phyloP scores from a whole-genome alignment of 305 asterid genomes.

The Rubia peregrina region DNA sequence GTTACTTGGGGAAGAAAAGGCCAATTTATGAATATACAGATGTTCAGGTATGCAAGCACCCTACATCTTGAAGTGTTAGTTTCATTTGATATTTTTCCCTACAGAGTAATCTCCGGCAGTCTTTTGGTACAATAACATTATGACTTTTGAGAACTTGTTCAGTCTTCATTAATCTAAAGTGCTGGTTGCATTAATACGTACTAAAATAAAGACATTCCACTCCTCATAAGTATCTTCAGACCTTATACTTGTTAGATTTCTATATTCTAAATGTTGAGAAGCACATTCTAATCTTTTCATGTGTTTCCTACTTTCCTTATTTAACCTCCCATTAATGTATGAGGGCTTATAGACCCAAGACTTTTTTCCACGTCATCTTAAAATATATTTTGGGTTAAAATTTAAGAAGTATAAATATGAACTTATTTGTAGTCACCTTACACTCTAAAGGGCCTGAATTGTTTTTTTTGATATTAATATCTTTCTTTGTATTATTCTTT shows the following conservation, averaged over 20 bases:
- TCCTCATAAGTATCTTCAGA: no score
- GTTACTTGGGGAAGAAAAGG: conserved; percentile 83
- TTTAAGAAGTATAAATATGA: neutral
- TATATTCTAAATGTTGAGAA: no score
- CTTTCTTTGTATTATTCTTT: conserved; percentile 15
- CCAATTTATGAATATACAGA: conserved; percentile 86
- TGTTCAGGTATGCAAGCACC: conserved; percentile 52
- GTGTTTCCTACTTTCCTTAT: no score
- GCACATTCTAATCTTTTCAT: no score
- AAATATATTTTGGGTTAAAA: neutral
- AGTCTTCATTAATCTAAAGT: neutral
- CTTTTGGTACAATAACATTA: neutral
- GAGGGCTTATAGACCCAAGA: neutral
- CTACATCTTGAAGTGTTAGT: conserved; percentile 1
- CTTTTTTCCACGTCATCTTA: neutral
- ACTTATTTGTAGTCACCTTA: neutral
- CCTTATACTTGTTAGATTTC: no score
- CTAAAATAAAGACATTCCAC: neutral
- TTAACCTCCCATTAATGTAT: no score
- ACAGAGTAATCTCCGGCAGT: neutral
- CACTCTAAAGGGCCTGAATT: neutral
- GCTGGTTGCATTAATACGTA: neutral
- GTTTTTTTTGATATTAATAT: neutral
- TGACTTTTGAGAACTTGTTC: neutral
- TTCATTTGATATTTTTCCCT: conserved; percentile 11